A percentile compares a stretch with the other conserved stretches of the same genome.
phyloP scores from a whole-genome alignment of 805 yeast genomes.

The Kluyveromyces dobzhanskii region DNA sequence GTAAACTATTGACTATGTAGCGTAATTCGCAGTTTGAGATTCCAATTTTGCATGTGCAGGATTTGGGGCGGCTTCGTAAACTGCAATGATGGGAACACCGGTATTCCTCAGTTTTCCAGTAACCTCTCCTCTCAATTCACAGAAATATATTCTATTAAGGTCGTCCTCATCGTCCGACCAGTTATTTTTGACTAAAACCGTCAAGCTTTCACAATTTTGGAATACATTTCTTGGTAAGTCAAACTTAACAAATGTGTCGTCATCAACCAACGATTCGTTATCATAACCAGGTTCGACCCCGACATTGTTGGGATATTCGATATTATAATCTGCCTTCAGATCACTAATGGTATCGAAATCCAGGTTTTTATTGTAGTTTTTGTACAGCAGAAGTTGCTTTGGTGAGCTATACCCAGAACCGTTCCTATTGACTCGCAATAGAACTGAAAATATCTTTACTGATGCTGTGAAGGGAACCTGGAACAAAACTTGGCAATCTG shows the following conservation, averaged over 20 bases:
- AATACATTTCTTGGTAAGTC: slow-evolving; percentile 67
- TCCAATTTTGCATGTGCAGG: slow-evolving; percentile 60
- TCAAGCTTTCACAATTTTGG: slow-evolving; percentile 58
- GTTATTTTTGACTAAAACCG: slow-evolving; percentile 60
- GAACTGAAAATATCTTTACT: slow-evolving; percentile 66
- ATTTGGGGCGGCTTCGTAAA: slow-evolving; percentile 88
- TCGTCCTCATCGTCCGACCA: slow-evolving; percentile 58
- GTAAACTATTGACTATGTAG: background rate
- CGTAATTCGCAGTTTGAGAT: slow-evolving; percentile 7
- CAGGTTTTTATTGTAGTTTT: slow-evolving; percentile 50
- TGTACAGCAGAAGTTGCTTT: slow-evolving; percentile 56
- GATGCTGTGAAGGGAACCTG: slow-evolving; percentile 73
- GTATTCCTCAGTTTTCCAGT: slow-evolving; percentile 20
- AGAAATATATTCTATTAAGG: slow-evolving; percentile 48
- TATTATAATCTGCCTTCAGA: slow-evolving; percentile 39
- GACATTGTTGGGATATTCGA: slow-evolving; percentile 54
- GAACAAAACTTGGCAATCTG: slow-evolving; percentile 72
- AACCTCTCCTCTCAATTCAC: slow-evolving; percentile 75
- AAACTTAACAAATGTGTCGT: slow-evolving; percentile 65
- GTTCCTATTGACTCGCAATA: slow-evolving; percentile 47
- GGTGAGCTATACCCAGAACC: slow-evolving; percentile 53
- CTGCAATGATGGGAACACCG: slow-evolving; percentile 51
- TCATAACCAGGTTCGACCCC: slow-evolving; percentile 34
- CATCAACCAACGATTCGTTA: slow-evolving; percentile 33
- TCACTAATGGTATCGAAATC: slow-evolving; percentile 61